Evolutionary conservation across 140 eudicot genomes (phyloP).

Genomic region (Senecio squalidus): DNA sequence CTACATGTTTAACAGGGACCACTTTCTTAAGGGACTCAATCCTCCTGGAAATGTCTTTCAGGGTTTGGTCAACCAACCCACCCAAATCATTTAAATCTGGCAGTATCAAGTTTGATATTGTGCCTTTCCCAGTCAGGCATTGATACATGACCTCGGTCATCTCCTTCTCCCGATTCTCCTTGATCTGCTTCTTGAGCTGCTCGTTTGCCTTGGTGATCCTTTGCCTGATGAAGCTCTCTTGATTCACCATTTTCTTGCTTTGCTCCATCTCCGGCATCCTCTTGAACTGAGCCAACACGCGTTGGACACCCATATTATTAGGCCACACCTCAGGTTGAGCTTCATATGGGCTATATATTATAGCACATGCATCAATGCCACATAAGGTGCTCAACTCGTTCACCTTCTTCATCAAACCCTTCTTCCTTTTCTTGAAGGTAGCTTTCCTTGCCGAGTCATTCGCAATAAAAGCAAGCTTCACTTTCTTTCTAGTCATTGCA

Average conservation of each 20-base stretch:
- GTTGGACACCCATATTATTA: slow-evolving; percentile 32
- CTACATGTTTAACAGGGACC: slow-evolving; percentile 1
- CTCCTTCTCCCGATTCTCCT: slow-evolving; percentile 53
- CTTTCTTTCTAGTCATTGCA: slow-evolving; percentile 59
- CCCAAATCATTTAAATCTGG: slow-evolving; percentile 51
- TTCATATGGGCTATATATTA: slow-evolving; percentile 50
- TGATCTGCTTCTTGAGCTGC: slow-evolving; percentile 46
- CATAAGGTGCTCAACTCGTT: slow-evolving; percentile 57
- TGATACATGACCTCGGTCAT: slow-evolving; percentile 48
- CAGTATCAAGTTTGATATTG: slow-evolving; percentile 32
- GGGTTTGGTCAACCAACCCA: slow-evolving; percentile 42
- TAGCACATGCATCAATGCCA: slow-evolving; percentile 53
- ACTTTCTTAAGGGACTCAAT: slow-evolving; percentile 44
- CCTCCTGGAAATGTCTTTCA: slow-evolving; percentile 45
- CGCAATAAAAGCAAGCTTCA: slow-evolving; percentile 57
- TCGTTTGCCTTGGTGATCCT: slow-evolving; percentile 41
- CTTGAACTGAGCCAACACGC: slow-evolving; percentile 44
- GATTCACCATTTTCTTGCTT: slow-evolving; percentile 62
- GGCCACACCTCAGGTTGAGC: slow-evolving; percentile 70
- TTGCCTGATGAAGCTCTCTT: slow-evolving; percentile 44
- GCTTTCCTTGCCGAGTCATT: slow-evolving; percentile 56
- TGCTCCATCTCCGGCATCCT: slow-evolving; percentile 61
- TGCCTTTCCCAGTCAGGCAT: slow-evolving; percentile 44
- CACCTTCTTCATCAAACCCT: slow-evolving; percentile 63
- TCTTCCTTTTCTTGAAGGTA: slow-evolving; percentile 62